Percentiles rank a stretch among this genome's conserved stretches.
Conservation (phyloP, 2,329 filamentous ascomycete species). For the Didymellaceae sp. region DNA sequence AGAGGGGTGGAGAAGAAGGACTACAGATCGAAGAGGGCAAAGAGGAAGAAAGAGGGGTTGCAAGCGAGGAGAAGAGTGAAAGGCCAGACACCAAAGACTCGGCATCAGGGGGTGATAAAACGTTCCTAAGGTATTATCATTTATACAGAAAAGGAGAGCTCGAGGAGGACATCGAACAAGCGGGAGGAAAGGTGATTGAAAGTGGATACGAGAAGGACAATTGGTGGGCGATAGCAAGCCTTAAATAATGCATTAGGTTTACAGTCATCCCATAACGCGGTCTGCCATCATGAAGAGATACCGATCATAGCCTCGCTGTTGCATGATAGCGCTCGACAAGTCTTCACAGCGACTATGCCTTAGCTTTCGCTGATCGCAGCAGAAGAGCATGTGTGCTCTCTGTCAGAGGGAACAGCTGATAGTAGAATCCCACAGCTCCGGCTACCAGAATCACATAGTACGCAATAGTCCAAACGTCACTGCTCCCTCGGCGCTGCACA, state of each 20-base stretch:
- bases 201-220: slow-evolving; percentile 96
- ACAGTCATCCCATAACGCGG: not conserved
- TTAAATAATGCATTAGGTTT: not conserved
- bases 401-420: slow-evolving; percentile 74
- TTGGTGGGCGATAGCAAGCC: slow-evolving; percentile 82
- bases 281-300: too few species aligned
- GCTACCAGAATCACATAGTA: slow-evolving; percentile 80
- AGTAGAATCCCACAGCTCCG: slow-evolving; percentile 76
- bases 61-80: slow-evolving; percentile 16
- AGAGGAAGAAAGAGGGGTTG: slow-evolving; percentile 21
- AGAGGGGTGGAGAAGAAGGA: slow-evolving; percentile 12
- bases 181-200: slow-evolving; percentile 77
- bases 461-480: slow-evolving; percentile 70
- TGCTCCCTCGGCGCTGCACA: slow-evolving; percentile 29
- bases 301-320: too few species aligned
- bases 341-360: not conserved
- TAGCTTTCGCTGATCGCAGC: slow-evolving; percentile 15
- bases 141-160: slow-evolving; percentile 87
- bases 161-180: slow-evolving; percentile 75
- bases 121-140: slow-evolving; percentile 92
- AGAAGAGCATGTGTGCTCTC: slow-evolving; percentile 63
- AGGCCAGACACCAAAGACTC: slow-evolving; percentile 12
- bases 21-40: not conserved
- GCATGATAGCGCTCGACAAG: too few species aligned
- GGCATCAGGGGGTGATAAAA: slow-evolving; percentile 56